These are phyloP conservation scores for Hypoxylon trugodes DNA, from an alignment of 495 filamentous ascomycete species.

Conservation along the genomic window DNA sequence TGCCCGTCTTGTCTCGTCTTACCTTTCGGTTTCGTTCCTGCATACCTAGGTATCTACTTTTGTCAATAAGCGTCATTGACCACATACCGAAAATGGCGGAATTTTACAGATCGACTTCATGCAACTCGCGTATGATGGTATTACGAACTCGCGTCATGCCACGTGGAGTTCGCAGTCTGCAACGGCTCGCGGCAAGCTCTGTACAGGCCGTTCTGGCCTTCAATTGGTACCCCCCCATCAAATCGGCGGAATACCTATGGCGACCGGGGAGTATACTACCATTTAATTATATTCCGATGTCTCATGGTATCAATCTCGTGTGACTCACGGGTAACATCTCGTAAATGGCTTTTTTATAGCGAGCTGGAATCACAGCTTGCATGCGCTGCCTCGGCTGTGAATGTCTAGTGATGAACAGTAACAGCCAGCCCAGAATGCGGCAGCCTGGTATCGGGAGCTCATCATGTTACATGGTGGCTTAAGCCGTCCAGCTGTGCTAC, in stretches of 20 bases:
- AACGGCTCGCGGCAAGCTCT: not conserved
- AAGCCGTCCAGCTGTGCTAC: conserved; percentile 1
- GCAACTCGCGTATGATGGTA: conserved; percentile 21
- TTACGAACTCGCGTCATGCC: conserved; percentile 29
- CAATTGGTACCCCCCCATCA: conserved; percentile 8
- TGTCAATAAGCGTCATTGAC: not conserved
- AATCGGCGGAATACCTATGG: conserved; percentile 1
- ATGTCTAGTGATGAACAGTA: not conserved
- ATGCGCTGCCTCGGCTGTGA: conserved; percentile 13
- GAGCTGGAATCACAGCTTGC: conserved; percentile 10
- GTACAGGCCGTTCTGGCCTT: not conserved
- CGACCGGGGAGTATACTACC: conserved; percentile 9
- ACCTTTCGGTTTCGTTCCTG: conserved; percentile 28
- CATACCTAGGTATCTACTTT: conserved; percentile 7
- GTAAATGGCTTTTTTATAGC: not conserved
- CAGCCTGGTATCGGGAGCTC: not conserved
- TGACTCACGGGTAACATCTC: conserved; percentile 3
- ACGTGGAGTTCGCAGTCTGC: conserved; percentile 23
- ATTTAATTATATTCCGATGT: not conserved
- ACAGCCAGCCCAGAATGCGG: conserved; percentile 6
- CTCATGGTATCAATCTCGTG: not conserved
- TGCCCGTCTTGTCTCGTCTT: conserved; percentile 22
- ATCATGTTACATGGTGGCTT: not conserved
- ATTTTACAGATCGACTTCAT: conserved; percentile 12
- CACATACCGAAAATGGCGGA: not conserved